Evolutionary conservation across 805 yeast genomes (phyloP), one percentile per base, ranked within the genome.

Genomic region (Saccharomycopsis sp.): DNA sequence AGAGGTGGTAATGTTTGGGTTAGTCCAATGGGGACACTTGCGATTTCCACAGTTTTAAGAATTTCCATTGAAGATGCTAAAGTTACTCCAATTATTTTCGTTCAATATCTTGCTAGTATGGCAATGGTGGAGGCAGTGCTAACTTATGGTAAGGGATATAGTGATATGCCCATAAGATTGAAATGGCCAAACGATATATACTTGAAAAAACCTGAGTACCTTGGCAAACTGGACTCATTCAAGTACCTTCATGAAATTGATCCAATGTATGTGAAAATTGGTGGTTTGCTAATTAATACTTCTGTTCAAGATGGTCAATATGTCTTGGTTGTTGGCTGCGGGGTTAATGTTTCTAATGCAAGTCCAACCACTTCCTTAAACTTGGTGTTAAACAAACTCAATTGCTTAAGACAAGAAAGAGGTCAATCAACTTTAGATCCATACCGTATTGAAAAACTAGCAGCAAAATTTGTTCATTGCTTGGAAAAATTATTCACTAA

Each of bases 101-200:
- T 88, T 20, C 99, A 93, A 61, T 93, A 93, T 58, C 61, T 93
- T 11, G 77, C 85, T 5, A 79, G 93, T 44, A 62, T 93, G 51
- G 96, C 97, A 0, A 72, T 83, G 41, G 81, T 89, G 7, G 86
- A 84, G 58, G 85, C 95, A 22, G 71, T 90, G 14, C 61, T 75
- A 28, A 67, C 76, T 2, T 78, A 87, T 55, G 77, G 77, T 2
- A 62, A 64, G 0, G 87, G 85, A 0, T 86, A 81, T 58, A 80
- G 77, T 17, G 81, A 77, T 38, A 62, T 93, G 53, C 97, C 96
- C 0, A 69, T 90, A 13, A 72, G 77, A 41, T 72, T 93, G 48
- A 93, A 93, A 59, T 93, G 99, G 99, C 99, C 99, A 1, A 93
- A 93, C 59, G 99, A 93, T 61, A 65, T 93, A 11, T 93, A 86